Conservation (phyloP, 305 asterid genomes). For the Fraxinus paxiana region DNA sequence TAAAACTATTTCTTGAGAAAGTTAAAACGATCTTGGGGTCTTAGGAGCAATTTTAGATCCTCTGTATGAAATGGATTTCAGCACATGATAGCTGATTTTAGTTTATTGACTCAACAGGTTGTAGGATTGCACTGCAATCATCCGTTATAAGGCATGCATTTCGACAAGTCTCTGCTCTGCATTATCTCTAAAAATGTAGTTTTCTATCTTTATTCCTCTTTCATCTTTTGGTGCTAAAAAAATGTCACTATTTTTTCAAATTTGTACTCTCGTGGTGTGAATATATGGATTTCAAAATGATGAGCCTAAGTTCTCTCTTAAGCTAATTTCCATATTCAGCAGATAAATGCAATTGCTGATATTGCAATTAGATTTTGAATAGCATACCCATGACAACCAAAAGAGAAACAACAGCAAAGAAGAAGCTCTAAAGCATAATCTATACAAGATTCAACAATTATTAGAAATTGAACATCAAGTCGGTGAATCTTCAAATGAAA, state of each 20-base stretch:
- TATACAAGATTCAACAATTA: not conserved
- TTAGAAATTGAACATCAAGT: not conserved
- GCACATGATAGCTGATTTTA: not conserved
- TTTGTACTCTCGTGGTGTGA: not conserved
- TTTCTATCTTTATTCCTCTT: not conserved
- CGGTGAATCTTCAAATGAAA: slow-evolving; percentile 5
- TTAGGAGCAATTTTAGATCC: not conserved
- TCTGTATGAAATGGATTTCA: not conserved
- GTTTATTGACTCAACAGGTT: not conserved
- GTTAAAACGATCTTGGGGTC: not conserved
- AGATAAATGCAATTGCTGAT: not conserved
- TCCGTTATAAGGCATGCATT: not conserved
- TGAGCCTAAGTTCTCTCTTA: not conserved
- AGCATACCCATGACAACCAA: not conserved
- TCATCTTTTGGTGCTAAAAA: not conserved
- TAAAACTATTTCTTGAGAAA: not conserved
- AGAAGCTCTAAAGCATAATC: not conserved
- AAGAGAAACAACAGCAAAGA: not conserved
- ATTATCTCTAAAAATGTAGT: not conserved
- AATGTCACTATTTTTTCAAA: not conserved
- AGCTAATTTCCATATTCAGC: not conserved
- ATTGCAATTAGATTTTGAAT: not conserved
- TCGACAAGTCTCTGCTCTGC: not conserved
- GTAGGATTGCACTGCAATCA: not conserved
- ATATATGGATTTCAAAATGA: not conserved